A percentile compares a stretch with the other conserved stretches of the same genome.
Conservation (phyloP, 495 filamentous ascomycete genomes). For the Evernia prunastri region DNA sequence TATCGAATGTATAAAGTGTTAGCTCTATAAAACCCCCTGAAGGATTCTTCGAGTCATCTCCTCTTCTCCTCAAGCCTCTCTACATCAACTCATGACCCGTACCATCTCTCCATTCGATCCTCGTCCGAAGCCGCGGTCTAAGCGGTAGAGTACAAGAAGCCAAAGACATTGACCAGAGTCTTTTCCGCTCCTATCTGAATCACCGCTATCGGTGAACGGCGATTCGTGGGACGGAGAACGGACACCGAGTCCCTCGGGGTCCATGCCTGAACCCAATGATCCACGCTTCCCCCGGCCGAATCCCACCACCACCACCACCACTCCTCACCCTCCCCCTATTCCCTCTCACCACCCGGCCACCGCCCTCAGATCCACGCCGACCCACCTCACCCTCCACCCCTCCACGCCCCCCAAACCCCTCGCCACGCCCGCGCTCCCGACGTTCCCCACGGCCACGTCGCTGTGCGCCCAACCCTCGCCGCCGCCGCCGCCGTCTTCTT, state of each 20-base stretch:
- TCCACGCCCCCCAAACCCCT: constrained; percentile 41
- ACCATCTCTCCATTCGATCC: not conserved
- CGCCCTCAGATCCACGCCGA: constrained; percentile 35
- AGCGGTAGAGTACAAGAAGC: too few species aligned
- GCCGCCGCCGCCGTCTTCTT: not conserved
- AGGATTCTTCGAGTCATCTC: not conserved
- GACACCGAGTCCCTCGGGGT: too few species aligned
- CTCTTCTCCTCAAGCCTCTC: not conserved
- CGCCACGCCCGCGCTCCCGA: constrained; percentile 46
- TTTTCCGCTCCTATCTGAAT: constrained; percentile 28
- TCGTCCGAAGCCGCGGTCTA: too few species aligned
- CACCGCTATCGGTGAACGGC: too few species aligned
- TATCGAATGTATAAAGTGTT: not conserved
- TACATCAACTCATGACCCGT: not conserved
- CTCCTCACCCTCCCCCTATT: constrained; percentile 34
- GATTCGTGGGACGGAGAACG: too few species aligned
- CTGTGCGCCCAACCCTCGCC: constrained; percentile 39
- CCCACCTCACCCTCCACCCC: constrained; percentile 37
- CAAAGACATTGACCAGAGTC: too few species aligned
- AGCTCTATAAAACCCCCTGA: not conserved
- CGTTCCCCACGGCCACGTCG: constrained; percentile 42
- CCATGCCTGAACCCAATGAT: too few species aligned
- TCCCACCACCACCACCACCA: too few species aligned
- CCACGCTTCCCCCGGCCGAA: too few species aligned
- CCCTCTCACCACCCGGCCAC: constrained; percentile 28